These are phyloP conservation scores for Colletotrichum sansevieriae DNA, from an alignment of 2,329 filamentous ascomycete species.

Conservation along the genomic window DNA sequence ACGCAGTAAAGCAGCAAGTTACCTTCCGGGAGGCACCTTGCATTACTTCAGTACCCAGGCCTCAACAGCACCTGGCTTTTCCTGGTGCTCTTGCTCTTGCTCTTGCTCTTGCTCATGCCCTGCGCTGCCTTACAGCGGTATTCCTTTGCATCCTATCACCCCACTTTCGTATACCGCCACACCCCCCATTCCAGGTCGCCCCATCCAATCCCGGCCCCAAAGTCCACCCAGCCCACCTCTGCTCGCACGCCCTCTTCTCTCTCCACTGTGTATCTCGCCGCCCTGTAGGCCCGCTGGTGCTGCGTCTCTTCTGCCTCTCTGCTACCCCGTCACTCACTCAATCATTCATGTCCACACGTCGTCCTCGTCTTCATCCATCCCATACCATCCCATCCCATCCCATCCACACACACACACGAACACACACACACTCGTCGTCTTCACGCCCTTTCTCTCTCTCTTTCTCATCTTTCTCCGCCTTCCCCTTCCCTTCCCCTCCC, in stretches of 20 bases:
- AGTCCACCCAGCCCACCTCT: slow-evolving; percentile 10
- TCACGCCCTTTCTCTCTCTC: slow-evolving; percentile 11
- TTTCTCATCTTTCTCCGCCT: slow-evolving; percentile 5
- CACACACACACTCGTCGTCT: slow-evolving; percentile 26
- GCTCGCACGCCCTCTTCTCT: slow-evolving; percentile 24
- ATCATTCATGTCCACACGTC: slow-evolving; percentile 17
- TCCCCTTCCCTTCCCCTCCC: neutral
- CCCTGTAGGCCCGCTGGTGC: slow-evolving; percentile 39
- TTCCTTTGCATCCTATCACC: slow-evolving; percentile 20
- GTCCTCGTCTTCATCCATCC: slow-evolving; percentile 11
- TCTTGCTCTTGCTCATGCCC: neutral
- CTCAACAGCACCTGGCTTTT: slow-evolving; percentile 23
- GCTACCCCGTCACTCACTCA: slow-evolving; percentile 21
- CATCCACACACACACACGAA: slow-evolving; percentile 12
- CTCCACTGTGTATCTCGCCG: slow-evolving; percentile 38
- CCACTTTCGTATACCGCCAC: slow-evolving; percentile 25
- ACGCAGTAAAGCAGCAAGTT: neutral
- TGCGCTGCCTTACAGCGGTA: slow-evolving; percentile 24
- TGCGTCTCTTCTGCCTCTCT: neutral
- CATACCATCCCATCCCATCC: slow-evolving; percentile 20
- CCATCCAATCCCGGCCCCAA: slow-evolving; percentile 24
- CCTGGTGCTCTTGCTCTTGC: slow-evolving; percentile 7
- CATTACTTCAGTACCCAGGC: neutral
- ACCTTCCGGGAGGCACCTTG: neutral
- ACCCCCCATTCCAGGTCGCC: slow-evolving; percentile 3